Conservation (phyloP, 495 filamentous ascomycete genomes). For the Neurospora sp. region DNA sequence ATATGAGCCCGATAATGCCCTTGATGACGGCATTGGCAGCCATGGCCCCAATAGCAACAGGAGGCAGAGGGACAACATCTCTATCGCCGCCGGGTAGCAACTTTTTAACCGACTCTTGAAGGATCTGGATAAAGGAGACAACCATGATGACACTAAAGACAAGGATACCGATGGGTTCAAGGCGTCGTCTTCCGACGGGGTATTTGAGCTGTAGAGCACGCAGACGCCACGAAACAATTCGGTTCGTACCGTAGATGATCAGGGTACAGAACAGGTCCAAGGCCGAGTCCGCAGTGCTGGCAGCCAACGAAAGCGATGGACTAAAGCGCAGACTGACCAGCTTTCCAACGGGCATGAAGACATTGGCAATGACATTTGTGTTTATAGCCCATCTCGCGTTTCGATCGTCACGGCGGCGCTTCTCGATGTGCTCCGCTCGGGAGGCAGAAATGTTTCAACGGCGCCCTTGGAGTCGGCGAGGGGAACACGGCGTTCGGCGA, state of each 20-base stretch:
- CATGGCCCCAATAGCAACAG: constrained; percentile 32
- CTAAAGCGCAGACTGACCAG: constrained; percentile 26
- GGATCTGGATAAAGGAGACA: constrained; percentile 37
- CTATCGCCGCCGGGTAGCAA: constrained; percentile 26
- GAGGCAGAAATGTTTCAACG: constrained; percentile 35
- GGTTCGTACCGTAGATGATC: constrained; percentile 38
- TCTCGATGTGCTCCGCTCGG: constrained; percentile 38
- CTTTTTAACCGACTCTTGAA: constrained; percentile 36
- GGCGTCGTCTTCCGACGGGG: constrained; percentile 34
- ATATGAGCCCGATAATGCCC: constrained; percentile 36
- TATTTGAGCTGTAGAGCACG: constrained; percentile 27
- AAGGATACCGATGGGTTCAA: constrained; percentile 41
- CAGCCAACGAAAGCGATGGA: constrained; percentile 37
- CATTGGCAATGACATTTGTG: constrained; percentile 38
- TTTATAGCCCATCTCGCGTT: constrained; percentile 44
- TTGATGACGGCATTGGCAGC: constrained; percentile 33
- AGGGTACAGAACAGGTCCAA: constrained; percentile 40
- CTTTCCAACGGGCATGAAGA: constrained; percentile 34
- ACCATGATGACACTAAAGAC: constrained; percentile 45
- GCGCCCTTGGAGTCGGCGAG: constrained; percentile 27
- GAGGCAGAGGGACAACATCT: constrained; percentile 17
- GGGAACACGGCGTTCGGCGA: constrained; percentile 29
- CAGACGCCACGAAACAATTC: constrained; percentile 34
- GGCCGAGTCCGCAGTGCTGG: constrained; percentile 35
- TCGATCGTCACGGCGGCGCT: constrained; percentile 23